These are phyloP conservation scores for Agastache rugosa DNA, from an alignment of 257 asterid genomes.

Conservation along the genomic window DNA sequence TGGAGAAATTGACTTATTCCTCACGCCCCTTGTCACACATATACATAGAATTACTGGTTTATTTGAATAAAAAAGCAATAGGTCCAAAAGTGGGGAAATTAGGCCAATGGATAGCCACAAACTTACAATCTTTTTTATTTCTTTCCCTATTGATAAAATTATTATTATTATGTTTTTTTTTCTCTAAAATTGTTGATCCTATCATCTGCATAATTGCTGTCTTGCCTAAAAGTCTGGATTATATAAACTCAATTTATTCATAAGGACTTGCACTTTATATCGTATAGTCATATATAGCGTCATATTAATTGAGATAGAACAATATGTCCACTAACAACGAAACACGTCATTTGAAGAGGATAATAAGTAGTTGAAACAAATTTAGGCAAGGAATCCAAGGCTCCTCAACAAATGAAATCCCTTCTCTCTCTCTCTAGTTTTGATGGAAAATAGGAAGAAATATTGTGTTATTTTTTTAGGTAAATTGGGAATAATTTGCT, in stretches of 20 bases:
- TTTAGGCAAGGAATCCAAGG: too few species aligned
- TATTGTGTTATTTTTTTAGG: too few species aligned
- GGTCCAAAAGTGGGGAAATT: slow-evolving; percentile 30
- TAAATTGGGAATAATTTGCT: too few species aligned
- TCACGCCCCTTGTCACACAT: slow-evolving; percentile 1
- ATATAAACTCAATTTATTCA: not conserved
- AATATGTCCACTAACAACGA: not conserved
- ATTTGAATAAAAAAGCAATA: slow-evolving; percentile 19
- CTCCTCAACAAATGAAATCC: too few species aligned
- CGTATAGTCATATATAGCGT: not conserved
- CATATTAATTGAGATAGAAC: not conserved
- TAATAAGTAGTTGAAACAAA: too few species aligned
- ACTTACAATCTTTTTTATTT: slow-evolving; percentile 31
- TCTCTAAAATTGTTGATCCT: not conserved
- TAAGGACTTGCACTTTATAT: not conserved
- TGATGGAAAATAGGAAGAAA: too few species aligned
- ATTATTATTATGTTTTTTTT: not conserved
- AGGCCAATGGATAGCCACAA: slow-evolving; percentile 21
- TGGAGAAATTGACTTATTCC: slow-evolving; percentile 43
- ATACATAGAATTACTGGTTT: slow-evolving; percentile 24
- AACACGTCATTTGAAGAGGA: too few species aligned
- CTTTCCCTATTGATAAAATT: slow-evolving; percentile 25
- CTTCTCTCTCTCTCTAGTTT: too few species aligned
- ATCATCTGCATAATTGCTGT: slow-evolving; percentile 11
- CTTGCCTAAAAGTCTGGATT: not conserved